Evolutionary conservation across 2,329 filamentous ascomycete genomes (phyloP).

Genomic region (Sclerotinia spermophila): DNA sequence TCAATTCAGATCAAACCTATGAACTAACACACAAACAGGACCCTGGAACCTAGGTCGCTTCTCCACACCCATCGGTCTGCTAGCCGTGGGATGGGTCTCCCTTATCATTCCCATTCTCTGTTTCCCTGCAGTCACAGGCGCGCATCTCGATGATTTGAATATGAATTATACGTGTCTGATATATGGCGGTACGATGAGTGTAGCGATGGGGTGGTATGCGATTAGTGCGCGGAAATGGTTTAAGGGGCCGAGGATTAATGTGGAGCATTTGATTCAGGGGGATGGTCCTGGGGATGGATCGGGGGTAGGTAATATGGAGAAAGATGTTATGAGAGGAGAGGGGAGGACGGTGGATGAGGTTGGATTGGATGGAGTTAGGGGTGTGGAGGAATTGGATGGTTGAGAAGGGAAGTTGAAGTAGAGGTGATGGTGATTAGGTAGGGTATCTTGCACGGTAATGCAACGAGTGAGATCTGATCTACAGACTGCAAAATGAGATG

Average conservation of each 20-base stretch:
- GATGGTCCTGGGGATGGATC: background rate
- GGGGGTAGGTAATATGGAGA: background rate
- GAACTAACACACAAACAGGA: slow-evolving; percentile 9
- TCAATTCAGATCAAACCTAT: background rate
- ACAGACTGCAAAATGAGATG: background rate
- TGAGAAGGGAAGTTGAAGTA: background rate
- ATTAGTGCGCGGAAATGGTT: slow-evolving; percentile 65
- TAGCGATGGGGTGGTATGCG: slow-evolving; percentile 58
- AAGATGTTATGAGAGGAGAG: fast-evolving
- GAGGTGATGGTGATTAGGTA: background rate
- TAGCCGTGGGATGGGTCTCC: slow-evolving; percentile 56
- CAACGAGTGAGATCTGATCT: background rate
- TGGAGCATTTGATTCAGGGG: slow-evolving; percentile 41
- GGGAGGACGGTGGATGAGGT: too few species aligned
- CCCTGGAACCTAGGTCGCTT: slow-evolving; percentile 65
- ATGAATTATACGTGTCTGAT: slow-evolving; percentile 71
- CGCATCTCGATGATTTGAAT: slow-evolving; percentile 45
- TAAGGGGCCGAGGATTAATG: slow-evolving; percentile 65
- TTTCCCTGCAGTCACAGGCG: slow-evolving; percentile 55
- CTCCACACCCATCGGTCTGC: slow-evolving; percentile 53
- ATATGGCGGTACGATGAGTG: slow-evolving; percentile 61
- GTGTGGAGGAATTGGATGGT: background rate
- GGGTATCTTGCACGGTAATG: background rate
- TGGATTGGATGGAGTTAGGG: too few species aligned
- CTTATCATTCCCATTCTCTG: slow-evolving; percentile 68